Evolutionary conservation across 495 filamentous ascomycete genomes (phyloP), one percentile per base, ranked within the genome.

Genomic region (Lentithecium fluviatile): DNA sequence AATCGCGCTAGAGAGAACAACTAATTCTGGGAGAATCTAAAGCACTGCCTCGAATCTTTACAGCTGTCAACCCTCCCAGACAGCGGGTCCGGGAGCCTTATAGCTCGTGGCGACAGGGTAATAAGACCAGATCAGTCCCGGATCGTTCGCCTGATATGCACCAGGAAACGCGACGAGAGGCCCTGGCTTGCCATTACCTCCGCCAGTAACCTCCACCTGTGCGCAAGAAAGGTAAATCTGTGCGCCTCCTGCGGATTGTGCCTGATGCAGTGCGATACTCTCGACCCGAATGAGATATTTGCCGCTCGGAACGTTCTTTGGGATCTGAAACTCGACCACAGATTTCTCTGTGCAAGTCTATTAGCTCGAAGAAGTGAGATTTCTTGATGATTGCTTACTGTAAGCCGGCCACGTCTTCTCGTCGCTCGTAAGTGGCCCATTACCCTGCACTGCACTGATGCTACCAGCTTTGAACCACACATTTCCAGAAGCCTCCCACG

Each of bases 241-340:
- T 2, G 70, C 61, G 34, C 58, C 62, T 6, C 70, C 70, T 0
- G 36, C 34, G n/a, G 23, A 53, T 24, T 34, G 26, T 12, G 66
- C 69, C 29, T 52, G 73, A 64, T 82, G 80, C 56, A 82, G 67
- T 11, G 80, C 82, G n/a, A 86, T 77, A 19, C 79, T 78, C 67
- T 86, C 83, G 52, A 82, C 80, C 3, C 84, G 78, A 50, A 86
- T 73, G 51, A 87, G 80, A 59, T 87, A 87, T 56, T 85, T 79
- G 51, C 84, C 84, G 46, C 70, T 72, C 0, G 78, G 74, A 62
- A 83, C 74, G 52, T 73, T 75, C 60, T 74, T 73, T 13, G 83
- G 83, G 60, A 87, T 80, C 43, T 74, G 80, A 71, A 75, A 78
- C 15, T 52, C 45, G 42, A 64, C 60, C 38, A 11, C 36, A 0